phyloP scores from a whole-genome alignment of 2,329 filamentous ascomycete genomes.

The Dichotomopilus funicola region DNA sequence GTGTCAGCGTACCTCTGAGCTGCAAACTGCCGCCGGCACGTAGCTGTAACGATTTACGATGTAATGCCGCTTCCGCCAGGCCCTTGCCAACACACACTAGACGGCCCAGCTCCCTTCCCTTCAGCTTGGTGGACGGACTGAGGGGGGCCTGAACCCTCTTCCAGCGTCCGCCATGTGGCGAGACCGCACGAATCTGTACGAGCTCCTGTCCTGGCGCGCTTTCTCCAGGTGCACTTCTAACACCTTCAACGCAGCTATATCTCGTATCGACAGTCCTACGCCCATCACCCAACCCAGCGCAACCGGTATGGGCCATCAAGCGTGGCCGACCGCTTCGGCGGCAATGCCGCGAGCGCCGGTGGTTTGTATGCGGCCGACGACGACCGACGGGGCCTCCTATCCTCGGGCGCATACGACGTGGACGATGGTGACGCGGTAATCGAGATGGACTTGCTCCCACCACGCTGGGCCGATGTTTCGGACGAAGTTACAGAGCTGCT shows the following conservation, averaged over 20 bases:
- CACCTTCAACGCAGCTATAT: conserved; percentile 62
- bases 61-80: conserved; percentile 17
- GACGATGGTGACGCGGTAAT: conserved; percentile 93
- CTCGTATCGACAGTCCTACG: conserved; percentile 97
- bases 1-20: conserved; percentile 9
- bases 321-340: conserved; percentile 39
- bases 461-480: conserved; percentile 90
- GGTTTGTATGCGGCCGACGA: conserved; percentile 49
- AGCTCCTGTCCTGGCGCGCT: not conserved
- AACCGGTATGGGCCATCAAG: conserved; percentile 53
- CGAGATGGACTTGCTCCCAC: conserved; percentile 94
- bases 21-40: conserved; percentile 7
- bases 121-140: conserved; percentile 13
- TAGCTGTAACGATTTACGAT: conserved; percentile 20
- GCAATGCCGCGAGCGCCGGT: conserved; percentile 43
- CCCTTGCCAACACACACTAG: conserved; percentile 16
- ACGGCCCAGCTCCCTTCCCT: conserved; percentile 9
- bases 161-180: conserved; percentile 81
- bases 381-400: conserved; percentile 73
- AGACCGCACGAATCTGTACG: conserved; percentile 96
- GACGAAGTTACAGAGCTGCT: conserved; percentile 87
- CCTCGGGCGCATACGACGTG: conserved; percentile 67
- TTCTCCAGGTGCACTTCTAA: not conserved
- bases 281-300: conserved; percentile 87
- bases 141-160: conserved; percentile 23